Conservation (phyloP, 345 rosid genomes). For the Brassica carinata region DNA sequence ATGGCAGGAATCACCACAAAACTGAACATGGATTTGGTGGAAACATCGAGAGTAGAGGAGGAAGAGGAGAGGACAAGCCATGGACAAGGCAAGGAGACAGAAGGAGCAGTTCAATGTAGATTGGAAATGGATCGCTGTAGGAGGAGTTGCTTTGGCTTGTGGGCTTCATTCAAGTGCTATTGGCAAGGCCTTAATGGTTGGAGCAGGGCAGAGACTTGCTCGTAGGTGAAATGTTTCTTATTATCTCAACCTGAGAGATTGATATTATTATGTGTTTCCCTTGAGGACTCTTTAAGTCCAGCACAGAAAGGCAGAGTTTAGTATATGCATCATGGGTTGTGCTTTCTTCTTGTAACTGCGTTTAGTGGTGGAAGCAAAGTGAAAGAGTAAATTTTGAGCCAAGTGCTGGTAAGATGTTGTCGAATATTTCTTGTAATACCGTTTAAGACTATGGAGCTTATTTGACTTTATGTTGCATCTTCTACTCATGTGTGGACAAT, state of each 20-base stretch:
- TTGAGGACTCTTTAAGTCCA: not conserved
- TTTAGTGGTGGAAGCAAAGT: not conserved
- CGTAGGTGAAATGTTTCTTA: constrained; percentile 56
- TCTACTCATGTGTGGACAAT: not conserved
- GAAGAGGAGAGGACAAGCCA: constrained; percentile 27
- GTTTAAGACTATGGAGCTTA: constrained; percentile 2
- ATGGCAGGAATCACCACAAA: constrained; percentile 81
- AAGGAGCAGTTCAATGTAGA: constrained; percentile 42
- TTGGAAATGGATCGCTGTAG: constrained; percentile 89
- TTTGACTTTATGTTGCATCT: not conserved
- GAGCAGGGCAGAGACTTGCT: constrained; percentile 79
- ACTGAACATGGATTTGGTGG: constrained; percentile 50
- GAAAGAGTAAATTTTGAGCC: constrained; percentile 9
- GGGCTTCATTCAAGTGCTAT: constrained; percentile 75
- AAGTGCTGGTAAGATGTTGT: not conserved
- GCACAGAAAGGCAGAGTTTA: not conserved
- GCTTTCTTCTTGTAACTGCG: constrained; percentile 14
- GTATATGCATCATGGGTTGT: not conserved
- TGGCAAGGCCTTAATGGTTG: constrained; percentile 71
- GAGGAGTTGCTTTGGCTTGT: constrained; percentile 78
- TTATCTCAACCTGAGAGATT: not conserved
- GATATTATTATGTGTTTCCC: not conserved
- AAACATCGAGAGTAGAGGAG: constrained; percentile 37
- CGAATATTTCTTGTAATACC: constrained; percentile 15
- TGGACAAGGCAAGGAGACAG: constrained; percentile 16